Evolutionary conservation across 129 eudicot genomes (phyloP).

Genomic region (Helianthus tuberosus): DNA sequence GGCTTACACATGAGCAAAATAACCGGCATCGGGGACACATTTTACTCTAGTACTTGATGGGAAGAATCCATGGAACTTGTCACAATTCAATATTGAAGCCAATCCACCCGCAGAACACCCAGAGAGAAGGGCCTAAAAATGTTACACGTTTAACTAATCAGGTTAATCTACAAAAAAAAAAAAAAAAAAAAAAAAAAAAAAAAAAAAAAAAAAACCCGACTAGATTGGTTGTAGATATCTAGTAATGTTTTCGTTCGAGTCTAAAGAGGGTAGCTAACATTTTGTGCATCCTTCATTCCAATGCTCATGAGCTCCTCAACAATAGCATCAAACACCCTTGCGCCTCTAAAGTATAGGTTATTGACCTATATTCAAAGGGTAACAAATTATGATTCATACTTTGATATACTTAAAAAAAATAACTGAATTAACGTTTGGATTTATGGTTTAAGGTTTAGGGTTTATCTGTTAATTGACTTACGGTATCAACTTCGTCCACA

Average conservation of each 20-base stretch:
- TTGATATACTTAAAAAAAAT: neutral
- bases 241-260: neutral
- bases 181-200: too few relatives aligned
- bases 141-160: neutral
- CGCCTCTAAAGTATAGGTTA: conserved; percentile 62
- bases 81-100: conserved; percentile 42
- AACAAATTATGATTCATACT: conserved; percentile 2
- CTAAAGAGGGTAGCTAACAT: conserved; percentile 23
- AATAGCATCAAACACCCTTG: conserved; percentile 48
- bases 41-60: conserved; percentile 34
- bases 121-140: conserved; percentile 36
- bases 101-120: conserved; percentile 53
- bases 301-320: conserved; percentile 52
- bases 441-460: too few relatives aligned
- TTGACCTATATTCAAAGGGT: conserved; percentile 32
- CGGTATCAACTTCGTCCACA: conserved; percentile 51
- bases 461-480: neutral
- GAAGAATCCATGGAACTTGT: conserved; percentile 32
- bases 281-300: conserved; percentile 54
- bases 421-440: neutral
- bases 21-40: conserved; percentile 50
- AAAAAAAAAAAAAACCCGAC: too few relatives aligned
- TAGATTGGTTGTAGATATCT: neutral
- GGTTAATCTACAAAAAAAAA: neutral
- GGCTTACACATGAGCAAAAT: conserved; percentile 43